Base-by-base conservation (phyloP, 805 yeast species). In the Grigorovia humatica region DNA sequence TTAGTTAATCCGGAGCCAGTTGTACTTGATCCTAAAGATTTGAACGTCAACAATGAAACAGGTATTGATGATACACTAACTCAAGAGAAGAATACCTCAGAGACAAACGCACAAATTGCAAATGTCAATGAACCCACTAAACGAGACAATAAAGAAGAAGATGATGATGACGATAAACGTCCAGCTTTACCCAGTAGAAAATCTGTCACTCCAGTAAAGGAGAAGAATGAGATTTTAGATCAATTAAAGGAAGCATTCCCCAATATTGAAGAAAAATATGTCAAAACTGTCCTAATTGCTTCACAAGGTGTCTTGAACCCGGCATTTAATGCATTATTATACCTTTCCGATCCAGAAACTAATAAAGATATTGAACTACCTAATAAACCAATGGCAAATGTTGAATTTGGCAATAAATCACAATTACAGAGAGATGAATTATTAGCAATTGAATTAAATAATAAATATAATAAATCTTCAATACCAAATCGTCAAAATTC, bases 171-270 rank as follows among this genome's bases (percentile, higher is more conserved):
- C 35, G 52, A 52, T 29, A 52, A 49, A 8, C 52, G 54, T 27
- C 65, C 68, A 20, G 61, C 66, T 6, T 49, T 63, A 45, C 68
- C 69, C 8, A 52, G 52, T 9, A 60, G 69, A 52, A 61, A 49
- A 18, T 40, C 57, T 47, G 47, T 47, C 11, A 29, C 49, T n/a
- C 19, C 44, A n/a, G 4, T 46, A 2, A 32, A 30, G 17, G 47
- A 46, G 45, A 60, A 55, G 48, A 64, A 63, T 52, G 66, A 64
- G 40, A 55, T 66, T 19, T 55, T 61, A 48, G 71, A 76, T 48
- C 83, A 87, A 44, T 74, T 91, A 55, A 74, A 76, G 59, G 96
- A 88, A 20, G 97, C 97, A 0, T 91, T 91, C 66, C 98, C 99
- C 1, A 70, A 73, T 17, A 68, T 81, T 23, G 96, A 88, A 44